Conservation (phyloP, 1,284 basidiomycete species). For the Apiotrichum veenhuisii region DNA sequence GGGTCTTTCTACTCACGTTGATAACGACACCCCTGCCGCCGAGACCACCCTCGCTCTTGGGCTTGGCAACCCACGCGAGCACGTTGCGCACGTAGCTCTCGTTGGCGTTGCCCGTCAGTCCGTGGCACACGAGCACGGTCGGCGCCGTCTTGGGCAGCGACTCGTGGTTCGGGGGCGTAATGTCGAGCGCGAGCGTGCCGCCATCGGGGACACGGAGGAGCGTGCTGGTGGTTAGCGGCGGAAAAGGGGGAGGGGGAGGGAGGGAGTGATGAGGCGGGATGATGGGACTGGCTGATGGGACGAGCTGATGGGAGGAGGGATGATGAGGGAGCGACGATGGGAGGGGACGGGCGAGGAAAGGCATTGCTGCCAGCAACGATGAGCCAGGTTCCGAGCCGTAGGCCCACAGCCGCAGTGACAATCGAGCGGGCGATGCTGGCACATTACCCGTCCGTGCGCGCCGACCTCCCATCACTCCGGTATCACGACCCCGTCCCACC, state of each 20-base stretch:
- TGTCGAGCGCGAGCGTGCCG: slow-evolving; percentile 61
- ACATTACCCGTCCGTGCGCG: too few relatives aligned
- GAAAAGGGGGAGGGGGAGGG: neutral
- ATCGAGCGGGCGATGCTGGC: too few relatives aligned
- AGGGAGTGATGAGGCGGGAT: too few relatives aligned
- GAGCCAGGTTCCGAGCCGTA: too few relatives aligned
- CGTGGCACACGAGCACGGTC: slow-evolving; percentile 73
- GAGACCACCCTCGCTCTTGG: slow-evolving; percentile 68
- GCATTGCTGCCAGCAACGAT: too few relatives aligned
- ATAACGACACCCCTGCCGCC: slow-evolving; percentile 84
- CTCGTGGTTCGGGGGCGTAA: slow-evolving; percentile 50
- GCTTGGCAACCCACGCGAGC: slow-evolving; percentile 61
- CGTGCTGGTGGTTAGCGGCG: slow-evolving; percentile 50
- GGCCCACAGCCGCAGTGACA: too few relatives aligned
- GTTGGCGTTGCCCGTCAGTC: slow-evolving; percentile 82
- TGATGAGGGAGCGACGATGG: too few relatives aligned
- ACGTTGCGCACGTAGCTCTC: slow-evolving; percentile 84
- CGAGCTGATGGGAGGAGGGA: too few relatives aligned
- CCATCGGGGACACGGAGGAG: slow-evolving; percentile 63
- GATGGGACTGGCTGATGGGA: too few relatives aligned
- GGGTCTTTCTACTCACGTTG: slow-evolving; percentile 52
- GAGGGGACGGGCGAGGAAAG: too few relatives aligned
- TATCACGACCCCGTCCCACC: too few relatives aligned
- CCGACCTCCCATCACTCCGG: too few relatives aligned
- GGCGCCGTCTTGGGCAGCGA: slow-evolving; percentile 63